These are phyloP conservation scores for Mycosphaerella arachidis DNA, from an alignment of 2,329 filamentous ascomycete species.

Conservation along the genomic window DNA sequence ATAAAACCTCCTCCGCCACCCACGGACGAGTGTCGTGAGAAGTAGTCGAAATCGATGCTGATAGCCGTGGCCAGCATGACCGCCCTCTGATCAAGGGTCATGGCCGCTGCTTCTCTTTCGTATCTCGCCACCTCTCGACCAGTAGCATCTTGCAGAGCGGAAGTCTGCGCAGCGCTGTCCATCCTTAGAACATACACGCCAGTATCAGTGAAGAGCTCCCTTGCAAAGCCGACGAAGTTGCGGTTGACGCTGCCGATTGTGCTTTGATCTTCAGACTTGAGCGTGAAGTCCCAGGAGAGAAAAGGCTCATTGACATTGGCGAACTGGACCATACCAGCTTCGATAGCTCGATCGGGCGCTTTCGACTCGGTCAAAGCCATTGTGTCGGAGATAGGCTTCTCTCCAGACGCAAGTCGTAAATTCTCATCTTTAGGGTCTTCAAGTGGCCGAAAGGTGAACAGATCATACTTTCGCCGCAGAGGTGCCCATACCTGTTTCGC, in stretches of 20 bases:
- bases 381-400: slow-evolving; percentile 41
- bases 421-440: slow-evolving; percentile 32
- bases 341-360: slow-evolving; percentile 34
- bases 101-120: slow-evolving; percentile 40
- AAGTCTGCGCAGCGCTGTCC: slow-evolving; percentile 52
- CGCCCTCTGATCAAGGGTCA: slow-evolving; percentile 62
- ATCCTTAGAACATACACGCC: slow-evolving; percentile 62
- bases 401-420: slow-evolving; percentile 33
- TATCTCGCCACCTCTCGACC: slow-evolving; percentile 26
- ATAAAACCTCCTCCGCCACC: slow-evolving; percentile 44
- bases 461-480: slow-evolving; percentile 59
- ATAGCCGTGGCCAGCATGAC: slow-evolving; percentile 64
- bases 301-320: slow-evolving; percentile 60
- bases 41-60: slow-evolving; percentile 63
- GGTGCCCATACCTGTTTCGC: slow-evolving; percentile 62
- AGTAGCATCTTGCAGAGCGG: slow-evolving; percentile 22
- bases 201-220: slow-evolving; percentile 63
- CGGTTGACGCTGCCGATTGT: slow-evolving; percentile 60
- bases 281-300: slow-evolving; percentile 61
- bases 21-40: slow-evolving; percentile 55
- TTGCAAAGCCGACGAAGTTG: slow-evolving; percentile 58
- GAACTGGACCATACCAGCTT: slow-evolving; percentile 54
- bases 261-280: slow-evolving; percentile 47
- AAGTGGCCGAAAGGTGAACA: slow-evolving; percentile 54
- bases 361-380: slow-evolving; percentile 46